These are phyloP conservation scores for Rhododendron simsii DNA, from an alignment of 148 eudicot species.

Conservation along the genomic window DNA sequence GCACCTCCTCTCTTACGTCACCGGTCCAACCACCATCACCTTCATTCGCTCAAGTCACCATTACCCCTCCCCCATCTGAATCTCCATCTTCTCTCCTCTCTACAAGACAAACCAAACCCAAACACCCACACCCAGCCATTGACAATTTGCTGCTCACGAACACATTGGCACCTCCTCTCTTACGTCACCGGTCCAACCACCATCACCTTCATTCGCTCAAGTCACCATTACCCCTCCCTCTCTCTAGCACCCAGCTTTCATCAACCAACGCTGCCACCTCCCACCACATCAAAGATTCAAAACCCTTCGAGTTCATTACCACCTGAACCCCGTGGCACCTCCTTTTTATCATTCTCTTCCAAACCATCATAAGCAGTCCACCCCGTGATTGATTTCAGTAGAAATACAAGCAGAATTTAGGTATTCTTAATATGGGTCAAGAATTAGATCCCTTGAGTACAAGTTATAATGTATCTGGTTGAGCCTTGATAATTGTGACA, in stretches of 20 bases:
- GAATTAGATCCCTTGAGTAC: background rate
- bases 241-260: background rate
- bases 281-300: background rate
- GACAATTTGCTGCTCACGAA: background rate
- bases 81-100: background rate
- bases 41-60: background rate
- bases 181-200: background rate
- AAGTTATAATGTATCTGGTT: background rate
- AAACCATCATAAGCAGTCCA: background rate
- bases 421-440: background rate
- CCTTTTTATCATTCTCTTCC: background rate
- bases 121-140: background rate
- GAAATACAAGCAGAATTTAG: background rate
- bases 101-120: background rate
- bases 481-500: background rate
- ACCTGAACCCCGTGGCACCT: background rate
- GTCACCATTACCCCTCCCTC: background rate
- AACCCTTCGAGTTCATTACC: background rate
- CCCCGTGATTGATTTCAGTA: background rate
- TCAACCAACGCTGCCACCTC: background rate
- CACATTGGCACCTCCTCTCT: background rate
- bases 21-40: background rate
- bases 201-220: background rate
- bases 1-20: background rate
- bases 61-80: background rate